Evolutionary conservation across 805 yeast genomes (phyloP).

Genomic region (Saccharomycopsis oosterbeekiorum): DNA sequence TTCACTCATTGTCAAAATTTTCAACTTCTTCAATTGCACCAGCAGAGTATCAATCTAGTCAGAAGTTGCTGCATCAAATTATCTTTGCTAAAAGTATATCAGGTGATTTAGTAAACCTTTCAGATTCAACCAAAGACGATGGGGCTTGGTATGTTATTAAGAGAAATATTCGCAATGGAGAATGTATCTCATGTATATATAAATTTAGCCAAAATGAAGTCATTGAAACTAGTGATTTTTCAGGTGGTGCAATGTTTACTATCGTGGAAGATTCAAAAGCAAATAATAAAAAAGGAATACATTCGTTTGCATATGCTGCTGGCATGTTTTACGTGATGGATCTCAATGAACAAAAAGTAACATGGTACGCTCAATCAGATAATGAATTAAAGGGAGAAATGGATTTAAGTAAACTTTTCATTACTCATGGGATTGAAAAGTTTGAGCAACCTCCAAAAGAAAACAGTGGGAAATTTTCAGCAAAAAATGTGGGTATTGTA

Average conservation of each 20-base stretch:
- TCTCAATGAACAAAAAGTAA: not conserved
- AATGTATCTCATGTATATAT: not conserved
- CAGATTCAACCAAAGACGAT: not conserved
- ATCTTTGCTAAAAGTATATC: not conserved
- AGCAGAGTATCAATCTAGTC: not conserved
- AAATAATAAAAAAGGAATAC: not conserved
- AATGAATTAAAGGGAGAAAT: not conserved
- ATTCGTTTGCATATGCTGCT: not conserved
- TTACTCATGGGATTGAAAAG: not conserved
- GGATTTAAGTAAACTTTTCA: not conserved
- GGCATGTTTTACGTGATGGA: not conserved
- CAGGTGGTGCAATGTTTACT: not conserved
- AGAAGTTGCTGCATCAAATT: not conserved
- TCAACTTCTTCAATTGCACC: not conserved
- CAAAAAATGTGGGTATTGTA: conserved; percentile 1
- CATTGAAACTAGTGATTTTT: not conserved
- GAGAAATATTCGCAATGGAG: not conserved
- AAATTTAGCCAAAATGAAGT: not conserved
- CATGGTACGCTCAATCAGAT: not conserved
- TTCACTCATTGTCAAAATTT: not conserved
- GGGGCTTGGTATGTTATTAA: not conserved
- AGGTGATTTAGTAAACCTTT: not conserved
- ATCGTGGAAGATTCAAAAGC: not conserved
- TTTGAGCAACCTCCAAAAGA: not conserved
- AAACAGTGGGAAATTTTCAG: not conserved